Conservation (phyloP, 1,284 basidiomycete species). For the Cutaneotrichosporon cavernicola region DNA sequence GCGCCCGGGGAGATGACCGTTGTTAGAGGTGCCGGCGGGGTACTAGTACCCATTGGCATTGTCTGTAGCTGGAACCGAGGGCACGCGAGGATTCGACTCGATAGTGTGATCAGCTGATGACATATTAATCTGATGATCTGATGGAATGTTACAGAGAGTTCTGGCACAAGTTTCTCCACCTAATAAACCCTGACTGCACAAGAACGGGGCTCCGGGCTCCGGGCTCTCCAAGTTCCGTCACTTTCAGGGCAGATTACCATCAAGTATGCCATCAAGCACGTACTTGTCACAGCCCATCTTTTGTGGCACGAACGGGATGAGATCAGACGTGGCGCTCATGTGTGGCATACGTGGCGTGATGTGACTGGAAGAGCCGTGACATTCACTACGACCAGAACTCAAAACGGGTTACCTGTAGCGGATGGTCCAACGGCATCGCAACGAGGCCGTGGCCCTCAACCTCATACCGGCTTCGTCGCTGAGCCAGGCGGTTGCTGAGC, state of each 20-base stretch:
- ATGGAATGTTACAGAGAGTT: not conserved
- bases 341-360: not conserved
- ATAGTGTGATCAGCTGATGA: constrained; percentile 2
- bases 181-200: too few relatives aligned
- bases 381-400: too few relatives aligned
- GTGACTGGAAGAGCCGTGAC: not conserved
- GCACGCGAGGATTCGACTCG: constrained; percentile 1
- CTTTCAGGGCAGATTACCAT: not conserved
- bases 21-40: not conserved
- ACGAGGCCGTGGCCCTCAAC: too few relatives aligned
- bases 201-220: too few relatives aligned
- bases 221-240: not conserved
- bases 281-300: not conserved
- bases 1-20: not conserved
- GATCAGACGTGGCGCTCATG: not conserved
- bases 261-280: not conserved
- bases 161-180: not conserved
- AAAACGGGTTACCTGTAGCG: too few relatives aligned
- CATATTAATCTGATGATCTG: not conserved
- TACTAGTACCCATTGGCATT: not conserved
- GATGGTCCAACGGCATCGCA: too few relatives aligned
- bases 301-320: not conserved
- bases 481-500: too few relatives aligned
- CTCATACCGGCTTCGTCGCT: too few relatives aligned
- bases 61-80: not conserved